Evolutionary conservation across 805 yeast species (phyloP).

Genomic region (Kurtzmaniella cleridarum): DNA sequence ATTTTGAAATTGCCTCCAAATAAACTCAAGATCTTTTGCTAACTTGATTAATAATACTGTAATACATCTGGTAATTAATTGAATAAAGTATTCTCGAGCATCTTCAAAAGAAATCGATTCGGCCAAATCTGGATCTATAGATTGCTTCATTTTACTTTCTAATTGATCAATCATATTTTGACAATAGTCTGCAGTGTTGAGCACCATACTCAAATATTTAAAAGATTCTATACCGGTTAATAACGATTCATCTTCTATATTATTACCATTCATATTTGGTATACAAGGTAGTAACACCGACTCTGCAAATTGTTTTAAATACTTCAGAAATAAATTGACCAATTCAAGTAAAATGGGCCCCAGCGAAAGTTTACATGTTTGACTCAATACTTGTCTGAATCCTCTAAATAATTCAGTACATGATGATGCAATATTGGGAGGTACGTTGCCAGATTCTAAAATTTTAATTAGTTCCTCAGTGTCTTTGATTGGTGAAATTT

Average conservation of each 20-base stretch:
- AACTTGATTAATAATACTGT: conserved; percentile 52
- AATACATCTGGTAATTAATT: conserved; percentile 54
- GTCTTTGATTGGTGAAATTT: conserved; percentile 15
- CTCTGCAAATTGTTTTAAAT: conserved; percentile 45
- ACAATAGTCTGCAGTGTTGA: conserved; percentile 89
- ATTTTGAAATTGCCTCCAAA: conserved; percentile 83
- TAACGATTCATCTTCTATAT: conserved; percentile 16
- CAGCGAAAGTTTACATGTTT: conserved; percentile 40
- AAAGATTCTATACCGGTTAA: conserved; percentile 52
- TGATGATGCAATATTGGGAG: conserved; percentile 69
- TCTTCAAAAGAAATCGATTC: conserved; percentile 47
- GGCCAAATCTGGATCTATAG: conserved; percentile 28
- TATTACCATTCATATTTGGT: conserved; percentile 39
- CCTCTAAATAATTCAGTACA: conserved; percentile 81
- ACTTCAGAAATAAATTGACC: conserved; percentile 56
- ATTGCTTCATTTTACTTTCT: conserved; percentile 50
- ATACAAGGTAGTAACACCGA: conserved; percentile 28
- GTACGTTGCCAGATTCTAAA: conserved; percentile 39
- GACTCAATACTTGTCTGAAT: conserved; percentile 68
- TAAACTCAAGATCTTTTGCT: conserved; percentile 53
- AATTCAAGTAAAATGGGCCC: conserved; percentile 48
- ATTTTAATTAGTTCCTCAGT: conserved; percentile 29
- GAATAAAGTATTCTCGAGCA: conserved; percentile 52
- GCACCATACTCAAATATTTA: conserved; percentile 59
- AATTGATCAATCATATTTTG: conserved; percentile 72